A percentile compares a stretch with the other conserved stretches of the same genome.
Evolutionary conservation across 1,139 yeast species (phyloP).

Genomic region (Nematodospora anomalae): DNA sequence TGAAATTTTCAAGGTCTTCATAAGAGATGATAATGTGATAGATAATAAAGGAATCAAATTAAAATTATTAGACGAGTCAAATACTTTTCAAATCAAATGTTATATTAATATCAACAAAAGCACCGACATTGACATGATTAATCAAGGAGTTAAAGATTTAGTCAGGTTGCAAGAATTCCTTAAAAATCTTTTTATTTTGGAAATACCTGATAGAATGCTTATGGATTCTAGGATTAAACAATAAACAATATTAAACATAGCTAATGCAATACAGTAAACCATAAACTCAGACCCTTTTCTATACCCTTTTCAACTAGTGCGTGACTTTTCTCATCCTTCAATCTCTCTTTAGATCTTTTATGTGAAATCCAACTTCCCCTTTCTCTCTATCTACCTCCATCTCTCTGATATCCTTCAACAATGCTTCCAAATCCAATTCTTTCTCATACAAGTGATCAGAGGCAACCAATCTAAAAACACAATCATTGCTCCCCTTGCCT

Average conservation of each 20-base stretch:
- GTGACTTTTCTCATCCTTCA: no score
- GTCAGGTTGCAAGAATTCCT: slow-evolving; percentile 62
- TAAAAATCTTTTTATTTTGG: slow-evolving; percentile 63
- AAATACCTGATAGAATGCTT: slow-evolving; percentile 71
- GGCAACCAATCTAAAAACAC: slow-evolving; percentile 35
- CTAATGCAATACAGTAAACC: no score
- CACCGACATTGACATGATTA: slow-evolving; percentile 74
- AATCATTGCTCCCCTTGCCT: slow-evolving; percentile 19
- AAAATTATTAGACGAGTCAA: slow-evolving; percentile 53
- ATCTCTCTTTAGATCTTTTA: slow-evolving; percentile 7
- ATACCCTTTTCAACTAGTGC: no score
- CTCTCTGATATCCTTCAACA: slow-evolving; percentile 23
- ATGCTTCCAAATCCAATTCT: slow-evolving; percentile 24
- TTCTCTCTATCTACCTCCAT: slow-evolving; percentile 24
- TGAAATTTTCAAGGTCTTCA: slow-evolving; percentile 54
- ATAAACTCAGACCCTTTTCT: no score
- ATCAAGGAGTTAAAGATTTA: slow-evolving; percentile 63
- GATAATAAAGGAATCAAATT: slow-evolving; percentile 30
- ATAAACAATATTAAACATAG: not conserved
- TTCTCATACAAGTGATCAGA: slow-evolving; percentile 30
- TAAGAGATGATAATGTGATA: slow-evolving; percentile 35
- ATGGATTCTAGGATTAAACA: slow-evolving; percentile 65
- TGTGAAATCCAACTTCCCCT: slow-evolving; percentile 27
- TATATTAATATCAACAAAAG: slow-evolving; percentile 68
- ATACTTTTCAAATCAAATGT: slow-evolving; percentile 62